Evolutionary conservation across 768 basidiomycete species (phyloP).

Genomic region (Boletus sp.): DNA sequence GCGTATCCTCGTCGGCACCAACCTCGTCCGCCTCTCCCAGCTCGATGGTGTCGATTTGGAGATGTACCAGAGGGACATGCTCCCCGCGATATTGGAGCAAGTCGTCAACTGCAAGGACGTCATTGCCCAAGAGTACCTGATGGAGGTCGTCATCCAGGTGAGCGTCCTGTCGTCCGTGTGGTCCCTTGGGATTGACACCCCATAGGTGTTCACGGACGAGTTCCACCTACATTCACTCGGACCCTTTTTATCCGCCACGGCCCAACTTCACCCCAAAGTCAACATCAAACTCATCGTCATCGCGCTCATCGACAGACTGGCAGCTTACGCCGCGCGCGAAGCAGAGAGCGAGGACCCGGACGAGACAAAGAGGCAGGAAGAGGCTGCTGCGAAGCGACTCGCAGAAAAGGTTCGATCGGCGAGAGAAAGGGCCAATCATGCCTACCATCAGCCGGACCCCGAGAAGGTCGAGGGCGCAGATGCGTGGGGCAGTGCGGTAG

Average conservation of each 20-base stretch:
- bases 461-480: constrained; percentile 24
- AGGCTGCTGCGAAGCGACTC: constrained; percentile 84
- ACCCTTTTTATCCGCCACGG: constrained; percentile 93
- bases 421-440: constrained; percentile 57
- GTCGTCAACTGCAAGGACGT: constrained; percentile 98
- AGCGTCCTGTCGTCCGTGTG: constrained; percentile 12
- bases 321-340: constrained; percentile 94
- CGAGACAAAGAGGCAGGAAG: constrained; percentile 90
- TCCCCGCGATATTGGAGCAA: constrained; percentile 93
- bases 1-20: constrained; percentile 95
- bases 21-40: constrained; percentile 92
- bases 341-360: constrained; percentile 96
- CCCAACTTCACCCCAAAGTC: constrained; percentile 95
- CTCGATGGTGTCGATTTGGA: constrained; percentile 95
- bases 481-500: constrained; percentile 24
- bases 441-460: constrained; percentile 39
- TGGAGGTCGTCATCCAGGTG: constrained; percentile 99
- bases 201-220: constrained; percentile 94
- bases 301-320: constrained; percentile 92
- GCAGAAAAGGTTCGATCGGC: constrained; percentile 82
- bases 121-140: constrained; percentile 97
- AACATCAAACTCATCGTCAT: constrained; percentile 99
- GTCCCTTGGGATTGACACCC: neutral
- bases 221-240: constrained; percentile 97
- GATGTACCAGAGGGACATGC: constrained; percentile 81